Evolutionary conservation across 345 rosid species (phyloP).

Genomic region (Salix udensis): DNA sequence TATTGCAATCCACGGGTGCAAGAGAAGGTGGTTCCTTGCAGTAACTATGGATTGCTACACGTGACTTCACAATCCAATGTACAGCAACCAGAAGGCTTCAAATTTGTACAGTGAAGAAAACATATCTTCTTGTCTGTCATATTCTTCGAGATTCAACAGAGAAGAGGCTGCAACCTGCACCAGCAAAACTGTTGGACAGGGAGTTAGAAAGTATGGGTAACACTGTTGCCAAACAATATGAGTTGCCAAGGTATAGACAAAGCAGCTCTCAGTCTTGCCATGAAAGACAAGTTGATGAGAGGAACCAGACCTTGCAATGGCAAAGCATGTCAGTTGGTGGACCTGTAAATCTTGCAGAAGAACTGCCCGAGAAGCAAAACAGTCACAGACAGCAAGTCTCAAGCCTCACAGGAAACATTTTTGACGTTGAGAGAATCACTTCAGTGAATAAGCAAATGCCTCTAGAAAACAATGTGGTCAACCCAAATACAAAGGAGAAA

Average conservation of each 20-base stretch:
- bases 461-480: slow-evolving; percentile 22
- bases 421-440: slow-evolving; percentile 24
- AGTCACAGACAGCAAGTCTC: slow-evolving; percentile 25
- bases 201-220: slow-evolving; percentile 16
- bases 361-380: slow-evolving; percentile 23
- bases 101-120: slow-evolving; percentile 39
- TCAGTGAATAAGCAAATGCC: slow-evolving; percentile 22
- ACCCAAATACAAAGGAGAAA: slow-evolving; percentile 37
- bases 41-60: slow-evolving; percentile 22
- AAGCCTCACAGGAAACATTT: slow-evolving; percentile 23
- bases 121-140: slow-evolving; percentile 43
- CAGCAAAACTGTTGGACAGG: slow-evolving; percentile 22
- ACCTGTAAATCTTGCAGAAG: slow-evolving; percentile 29
- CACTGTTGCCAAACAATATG: slow-evolving; percentile 23
- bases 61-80: slow-evolving; percentile 26
- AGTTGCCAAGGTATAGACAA: slow-evolving; percentile 20
- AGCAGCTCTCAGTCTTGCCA: slow-evolving; percentile 25
- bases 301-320: slow-evolving; percentile 26
- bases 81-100: slow-evolving; percentile 36
- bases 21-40: slow-evolving; percentile 23
- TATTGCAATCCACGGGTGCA: slow-evolving; percentile 22
- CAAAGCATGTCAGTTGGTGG: slow-evolving; percentile 20
- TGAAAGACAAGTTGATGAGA: slow-evolving; percentile 26
- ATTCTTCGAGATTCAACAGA: slow-evolving; percentile 30
- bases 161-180: slow-evolving; percentile 29